Base-by-base conservation (phyloP, 768 basidiomycete genomes). In the Auriculariales sp. region DNA sequence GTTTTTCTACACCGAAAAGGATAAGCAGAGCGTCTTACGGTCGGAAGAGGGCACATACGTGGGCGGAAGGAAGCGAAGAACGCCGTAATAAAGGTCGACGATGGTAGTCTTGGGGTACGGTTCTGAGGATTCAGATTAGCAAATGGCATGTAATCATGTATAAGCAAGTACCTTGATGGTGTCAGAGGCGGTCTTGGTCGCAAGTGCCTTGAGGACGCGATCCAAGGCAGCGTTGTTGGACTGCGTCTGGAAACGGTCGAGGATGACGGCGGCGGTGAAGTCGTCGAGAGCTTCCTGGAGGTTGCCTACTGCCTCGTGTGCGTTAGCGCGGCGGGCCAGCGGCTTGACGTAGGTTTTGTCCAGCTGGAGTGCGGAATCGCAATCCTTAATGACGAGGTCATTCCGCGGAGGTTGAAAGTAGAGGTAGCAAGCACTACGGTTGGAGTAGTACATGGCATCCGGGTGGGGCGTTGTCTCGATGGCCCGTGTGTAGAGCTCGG, bases 61-160 rank as follows among this genome's bases (percentile, higher is more conserved):
- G 81, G 71, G 55, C 95, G 81, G 83, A 98, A 98, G 7, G 95
- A 95, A 52, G 90, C 83, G 61, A 98, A 91, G 70, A 98, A 99
- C 0, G 94, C 87, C 11, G 84, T 82, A 56, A 95, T 83, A 66
- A 99, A 95, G 0, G 89, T 90, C 55, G 77, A 75, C 12, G 90
- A 90, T 4, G 94, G 94, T 25, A 98, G 69, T 50, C 81, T 77
- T 1, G 81, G 82, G 66, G 86, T 83, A 30, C 92, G 83, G 3
- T 70, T 71, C 79, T 82, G 54, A 31, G 17, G 27, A 11, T 5
- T 14, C 15, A 17, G n/a, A 30, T 47, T 10, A 47, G 27, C 34
- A 46, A 48, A 36, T 17, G 11, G 28, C 31, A 28, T n/a, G 22
- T n/a, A 14, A 7, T 14, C 48, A 34, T 27, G 29, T 9, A 33